Percentiles rank a stretch among this genome's conserved stretches.
Evolutionary conservation across 805 yeast genomes (phyloP).

Genomic region (Phaffomyces opuntiae): DNA sequence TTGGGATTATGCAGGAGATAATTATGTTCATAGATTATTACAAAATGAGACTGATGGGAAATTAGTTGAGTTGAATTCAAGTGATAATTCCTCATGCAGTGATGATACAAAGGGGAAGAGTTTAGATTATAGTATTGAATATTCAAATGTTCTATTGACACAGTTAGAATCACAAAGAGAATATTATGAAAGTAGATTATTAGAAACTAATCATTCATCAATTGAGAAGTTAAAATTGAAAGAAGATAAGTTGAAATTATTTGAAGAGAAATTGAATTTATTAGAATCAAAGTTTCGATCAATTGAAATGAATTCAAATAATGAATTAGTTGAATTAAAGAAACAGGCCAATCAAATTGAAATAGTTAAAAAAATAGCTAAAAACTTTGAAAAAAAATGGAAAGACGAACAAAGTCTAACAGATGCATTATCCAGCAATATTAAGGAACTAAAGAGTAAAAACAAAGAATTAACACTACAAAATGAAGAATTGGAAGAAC

Average conservation of each 20-base stretch:
- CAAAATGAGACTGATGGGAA: constrained; percentile 88
- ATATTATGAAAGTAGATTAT: constrained; percentile 56
- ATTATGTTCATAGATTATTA: constrained; percentile 78
- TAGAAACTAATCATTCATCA: constrained; percentile 23
- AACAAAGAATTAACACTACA: constrained; percentile 30
- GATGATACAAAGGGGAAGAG: constrained; percentile 30
- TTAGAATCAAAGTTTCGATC: neutral
- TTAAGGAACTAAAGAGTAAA: constrained; percentile 28
- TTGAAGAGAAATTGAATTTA: neutral
- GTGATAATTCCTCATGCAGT: constrained; percentile 6
- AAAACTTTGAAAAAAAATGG: constrained; percentile 1
- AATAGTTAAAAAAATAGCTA: constrained; percentile 1
- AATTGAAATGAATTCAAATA: neutral
- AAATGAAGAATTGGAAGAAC: constrained; percentile 49
- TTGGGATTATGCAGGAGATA: constrained; percentile 93
- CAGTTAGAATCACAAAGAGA: constrained; percentile 85
- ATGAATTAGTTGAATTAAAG: neutral
- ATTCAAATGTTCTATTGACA: constrained; percentile 68
- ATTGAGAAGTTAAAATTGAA: constrained; percentile 12
- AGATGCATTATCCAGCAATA: constrained; percentile 32
- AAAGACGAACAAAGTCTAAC: constrained; percentile 41
- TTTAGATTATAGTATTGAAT: constrained; percentile 67
- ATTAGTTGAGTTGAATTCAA: constrained; percentile 56
- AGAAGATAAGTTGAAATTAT: constrained; percentile 4
- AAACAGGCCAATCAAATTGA: neutral